These are phyloP conservation scores for Epithele typhae DNA, from an alignment of 768 basidiomycete species.

Conservation along the genomic window DNA sequence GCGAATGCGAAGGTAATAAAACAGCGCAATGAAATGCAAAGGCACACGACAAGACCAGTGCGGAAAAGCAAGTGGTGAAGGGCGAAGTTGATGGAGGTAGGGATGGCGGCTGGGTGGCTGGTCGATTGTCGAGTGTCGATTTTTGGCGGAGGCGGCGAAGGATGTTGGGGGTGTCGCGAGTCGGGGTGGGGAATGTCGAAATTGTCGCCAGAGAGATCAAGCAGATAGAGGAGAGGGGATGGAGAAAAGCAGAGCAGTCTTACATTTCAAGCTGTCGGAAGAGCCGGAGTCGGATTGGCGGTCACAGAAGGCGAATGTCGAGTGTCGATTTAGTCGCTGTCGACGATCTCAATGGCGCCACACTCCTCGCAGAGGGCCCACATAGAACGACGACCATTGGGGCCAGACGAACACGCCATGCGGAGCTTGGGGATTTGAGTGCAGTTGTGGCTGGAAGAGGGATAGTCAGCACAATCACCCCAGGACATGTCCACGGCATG, in stretches of 20 bases:
- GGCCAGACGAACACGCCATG: constrained; percentile 68
- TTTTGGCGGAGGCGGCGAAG: constrained; percentile 2
- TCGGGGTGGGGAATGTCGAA: background rate
- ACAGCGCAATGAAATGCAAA: constrained; percentile 7
- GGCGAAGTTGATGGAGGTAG: too few species aligned
- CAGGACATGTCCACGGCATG: background rate
- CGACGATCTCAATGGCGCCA: constrained; percentile 86
- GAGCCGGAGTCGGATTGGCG: too few species aligned
- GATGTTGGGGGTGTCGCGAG: background rate
- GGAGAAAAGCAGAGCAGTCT: constrained; percentile 4
- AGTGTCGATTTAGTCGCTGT: constrained; percentile 46
- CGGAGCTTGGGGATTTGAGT: constrained; percentile 81
- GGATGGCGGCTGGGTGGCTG: constrained; percentile 3
- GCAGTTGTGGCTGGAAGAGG: constrained; percentile 50
- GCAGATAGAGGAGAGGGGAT: constrained; percentile 9
- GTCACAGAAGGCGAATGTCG: background rate
- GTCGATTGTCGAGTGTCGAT: constrained; percentile 1
- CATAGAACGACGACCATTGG: constrained; percentile 73
- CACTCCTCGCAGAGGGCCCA: constrained; percentile 89
- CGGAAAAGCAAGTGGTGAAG: background rate
- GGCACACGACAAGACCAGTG: constrained; percentile 13
- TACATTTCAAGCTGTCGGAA: background rate
- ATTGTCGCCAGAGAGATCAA: constrained; percentile 12
- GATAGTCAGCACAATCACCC: background rate
- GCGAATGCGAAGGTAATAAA: constrained; percentile 11